Evolutionary conservation across 2,329 filamentous ascomycete species (phyloP), one percentile per base, ranked within the genome.

Genomic region (Cercospora nicotianae): DNA sequence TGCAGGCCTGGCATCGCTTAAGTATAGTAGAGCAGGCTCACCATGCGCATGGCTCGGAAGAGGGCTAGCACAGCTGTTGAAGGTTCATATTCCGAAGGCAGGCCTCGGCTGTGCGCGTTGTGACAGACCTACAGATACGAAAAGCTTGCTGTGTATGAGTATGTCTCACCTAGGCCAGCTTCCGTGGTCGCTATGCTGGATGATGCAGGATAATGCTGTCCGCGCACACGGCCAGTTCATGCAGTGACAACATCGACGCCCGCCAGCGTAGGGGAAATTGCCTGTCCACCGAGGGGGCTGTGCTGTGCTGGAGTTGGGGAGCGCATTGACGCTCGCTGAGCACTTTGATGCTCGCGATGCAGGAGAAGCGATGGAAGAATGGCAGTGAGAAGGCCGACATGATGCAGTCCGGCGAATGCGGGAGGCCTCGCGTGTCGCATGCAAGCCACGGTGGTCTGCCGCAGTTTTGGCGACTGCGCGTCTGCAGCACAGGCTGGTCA

Each of bases 1-100:
- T 55, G 48, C 48, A 55, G 48, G 48, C 48, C 48, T 55, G 48
- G 48, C 48, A 55, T 55, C 23, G 48, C 48, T 55, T 55, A 16
- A 28, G 48, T 51, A 51, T 20, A 13, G 7, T 30, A 12, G 48
- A 53, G 48, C 48, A 53, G 23, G 48, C 48, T 53, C 48, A 53
- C 48, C 48, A 53, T 53, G 48, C 6, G 48, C 48, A 26, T 28
- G 48, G 48, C 18, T 13, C 20, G 20, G 45, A 26, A 26, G 10
- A 20, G 6, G 18, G 42, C 42, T 13, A 20, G 20, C 18, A 13
- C 20, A 26, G 48, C 48, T 53, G 20, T 53, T 10, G 48, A 53
- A 53, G 18, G 12, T 26, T 28, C 48, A 20, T 53, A 53, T 28
- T 53, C 48, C 18, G 48, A 26, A 53, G 18, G 48, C 48, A 42